phyloP scores from a whole-genome alignment of 306 rosid species.

The Lathyrus tuberosus region DNA sequence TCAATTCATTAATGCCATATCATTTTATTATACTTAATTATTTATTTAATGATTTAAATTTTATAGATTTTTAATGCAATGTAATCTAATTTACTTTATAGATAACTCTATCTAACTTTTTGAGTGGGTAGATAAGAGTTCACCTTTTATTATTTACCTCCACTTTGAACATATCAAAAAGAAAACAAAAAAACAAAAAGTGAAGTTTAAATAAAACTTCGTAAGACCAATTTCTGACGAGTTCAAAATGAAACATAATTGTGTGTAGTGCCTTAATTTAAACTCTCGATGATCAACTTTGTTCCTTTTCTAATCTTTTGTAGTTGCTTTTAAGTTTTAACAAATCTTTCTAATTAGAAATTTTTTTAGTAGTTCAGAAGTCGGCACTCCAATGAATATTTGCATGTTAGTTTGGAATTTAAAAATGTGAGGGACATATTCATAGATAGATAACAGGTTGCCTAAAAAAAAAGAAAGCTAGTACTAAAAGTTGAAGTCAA shows the following conservation, averaged over 20 bases:
- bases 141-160: no score
- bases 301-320: conserved; percentile 6
- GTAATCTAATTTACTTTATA: no score
- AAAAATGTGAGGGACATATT: neutral
- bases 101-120: no score
- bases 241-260: neutral
- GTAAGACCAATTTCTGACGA: neutral
- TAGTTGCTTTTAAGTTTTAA: conserved; percentile 4
- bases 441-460: neutral
- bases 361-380: conserved; percentile 13
- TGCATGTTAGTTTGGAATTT: conserved; percentile 34
- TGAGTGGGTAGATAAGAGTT: no score
- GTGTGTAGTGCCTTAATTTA: neutral
- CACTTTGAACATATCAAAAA: neutral
- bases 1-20: no score
- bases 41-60: no score
- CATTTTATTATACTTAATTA: no score
- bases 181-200: neutral
- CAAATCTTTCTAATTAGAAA: neutral
- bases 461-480: no score
- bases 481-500: conserved; percentile 29
- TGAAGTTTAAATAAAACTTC: neutral
- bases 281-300: neutral
- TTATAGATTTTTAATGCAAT: no score
- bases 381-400: conserved; percentile 37